Evolutionary conservation across 345 rosid species (phyloP).

Genomic region (Brassica juncea): DNA sequence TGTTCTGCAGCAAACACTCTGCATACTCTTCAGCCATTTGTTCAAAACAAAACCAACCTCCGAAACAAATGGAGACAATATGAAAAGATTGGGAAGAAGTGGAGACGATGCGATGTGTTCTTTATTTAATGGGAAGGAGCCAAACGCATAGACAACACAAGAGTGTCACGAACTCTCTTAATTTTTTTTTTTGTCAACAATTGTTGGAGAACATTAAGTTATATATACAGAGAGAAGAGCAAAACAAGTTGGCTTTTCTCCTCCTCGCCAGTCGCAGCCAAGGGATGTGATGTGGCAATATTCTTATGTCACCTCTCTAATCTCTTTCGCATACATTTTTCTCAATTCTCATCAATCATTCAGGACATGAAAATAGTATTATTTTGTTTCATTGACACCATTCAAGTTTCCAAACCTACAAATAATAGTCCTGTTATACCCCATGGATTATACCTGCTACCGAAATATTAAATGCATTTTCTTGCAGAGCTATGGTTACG

Average conservation of each 20-base stretch:
- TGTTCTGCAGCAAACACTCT: slow-evolving; percentile 58
- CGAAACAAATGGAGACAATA: background rate
- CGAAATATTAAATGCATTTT: background rate
- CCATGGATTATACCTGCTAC: background rate
- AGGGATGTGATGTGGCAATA: background rate
- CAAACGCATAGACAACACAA: background rate
- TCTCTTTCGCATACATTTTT: background rate
- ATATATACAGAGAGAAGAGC: background rate
- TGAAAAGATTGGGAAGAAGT: background rate
- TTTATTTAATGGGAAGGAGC: background rate
- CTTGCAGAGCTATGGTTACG: background rate
- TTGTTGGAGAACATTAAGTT: background rate
- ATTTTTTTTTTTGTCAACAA: background rate
- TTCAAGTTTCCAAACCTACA: background rate
- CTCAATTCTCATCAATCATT: background rate
- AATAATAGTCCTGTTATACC: background rate
- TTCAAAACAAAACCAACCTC: background rate
- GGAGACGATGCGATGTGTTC: slow-evolving; percentile 19
- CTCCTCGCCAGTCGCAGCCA: background rate
- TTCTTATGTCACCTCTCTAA: background rate
- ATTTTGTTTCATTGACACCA: background rate
- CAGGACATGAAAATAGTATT: background rate
- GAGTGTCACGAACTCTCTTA: background rate
- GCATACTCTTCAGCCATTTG: slow-evolving; percentile 42
- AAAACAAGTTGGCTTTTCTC: slow-evolving; percentile 12